These are phyloP conservation scores for Papiliotrema laurentii DNA, from an alignment of 1,284 basidiomycete genomes.

Conservation along the genomic window DNA sequence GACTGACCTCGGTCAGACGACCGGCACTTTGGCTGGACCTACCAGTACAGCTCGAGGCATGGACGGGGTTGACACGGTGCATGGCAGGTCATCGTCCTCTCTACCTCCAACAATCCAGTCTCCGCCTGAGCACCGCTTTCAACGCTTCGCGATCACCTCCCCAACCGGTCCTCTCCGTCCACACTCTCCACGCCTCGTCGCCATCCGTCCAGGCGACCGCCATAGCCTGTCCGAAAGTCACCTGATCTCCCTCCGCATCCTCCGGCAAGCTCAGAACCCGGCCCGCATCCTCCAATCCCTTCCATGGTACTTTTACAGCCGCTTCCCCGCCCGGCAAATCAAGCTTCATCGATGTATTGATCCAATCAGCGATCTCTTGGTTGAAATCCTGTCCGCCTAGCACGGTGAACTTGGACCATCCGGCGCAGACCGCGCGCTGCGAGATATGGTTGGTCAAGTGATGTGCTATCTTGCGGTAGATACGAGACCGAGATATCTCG, in stretches of 20 bases:
- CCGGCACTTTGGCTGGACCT: too few relatives aligned
- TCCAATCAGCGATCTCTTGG: conserved; percentile 71
- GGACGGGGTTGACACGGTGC: too few relatives aligned
- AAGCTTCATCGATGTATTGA: conserved; percentile 50
- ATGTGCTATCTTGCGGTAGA: conserved; percentile 67
- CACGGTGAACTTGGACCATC: conserved; percentile 57
- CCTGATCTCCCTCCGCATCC: conserved; percentile 49
- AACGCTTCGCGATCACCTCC: conserved; percentile 25
- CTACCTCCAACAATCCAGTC: conserved; percentile 42
- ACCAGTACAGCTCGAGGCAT: too few relatives aligned
- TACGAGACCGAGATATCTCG: conserved; percentile 52
- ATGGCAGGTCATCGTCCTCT: not conserved
- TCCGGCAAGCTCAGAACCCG: conserved; percentile 57
- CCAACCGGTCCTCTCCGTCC: conserved; percentile 53
- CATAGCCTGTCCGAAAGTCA: conserved; percentile 74
- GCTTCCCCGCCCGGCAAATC: conserved; percentile 39
- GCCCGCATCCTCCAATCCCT: conserved; percentile 62
- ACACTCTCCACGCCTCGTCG: conserved; percentile 62
- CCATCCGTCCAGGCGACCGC: conserved; percentile 69
- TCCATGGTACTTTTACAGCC: conserved; percentile 67
- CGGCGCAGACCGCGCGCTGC: conserved; percentile 76
- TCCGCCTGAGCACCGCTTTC: conserved; percentile 36
- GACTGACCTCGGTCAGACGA: too few relatives aligned
- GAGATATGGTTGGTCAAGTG: conserved; percentile 68
- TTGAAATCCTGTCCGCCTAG: conserved; percentile 57